Evolutionary conservation across 257 asterid genomes (phyloP).

Genomic region (Thymus quinquecostatus): DNA sequence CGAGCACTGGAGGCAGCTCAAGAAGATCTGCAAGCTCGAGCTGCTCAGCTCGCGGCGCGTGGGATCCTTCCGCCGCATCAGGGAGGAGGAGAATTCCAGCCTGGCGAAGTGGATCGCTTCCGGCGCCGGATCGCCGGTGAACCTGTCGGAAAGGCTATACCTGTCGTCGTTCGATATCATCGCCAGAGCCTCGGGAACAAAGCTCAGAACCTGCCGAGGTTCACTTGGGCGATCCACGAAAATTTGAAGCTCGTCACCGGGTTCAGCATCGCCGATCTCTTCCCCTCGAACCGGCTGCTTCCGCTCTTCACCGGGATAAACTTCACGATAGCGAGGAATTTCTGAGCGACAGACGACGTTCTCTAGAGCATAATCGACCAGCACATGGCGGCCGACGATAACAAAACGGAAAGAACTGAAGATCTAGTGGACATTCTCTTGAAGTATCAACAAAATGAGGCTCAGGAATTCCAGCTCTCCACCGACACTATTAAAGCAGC

Average conservation of each 20-base stretch:
- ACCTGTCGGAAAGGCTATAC: neutral
- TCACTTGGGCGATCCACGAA: neutral
- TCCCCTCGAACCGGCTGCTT: neutral
- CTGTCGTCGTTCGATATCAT: neutral
- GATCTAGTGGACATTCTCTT: neutral
- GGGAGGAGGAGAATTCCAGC: neutral
- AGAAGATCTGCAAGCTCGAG: constrained; percentile 7
- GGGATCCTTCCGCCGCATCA: neutral
- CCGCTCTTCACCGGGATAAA: neutral
- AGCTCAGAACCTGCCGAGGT: neutral
- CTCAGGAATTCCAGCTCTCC: too few species aligned
- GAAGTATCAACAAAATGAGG: neutral
- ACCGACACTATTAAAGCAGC: too few species aligned
- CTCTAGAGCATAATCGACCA: neutral
- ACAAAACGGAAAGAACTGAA: neutral
- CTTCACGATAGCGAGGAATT: neutral
- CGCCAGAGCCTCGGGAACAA: neutral
- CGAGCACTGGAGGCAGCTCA: neutral
- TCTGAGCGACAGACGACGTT: neutral
- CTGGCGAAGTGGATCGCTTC: constrained; percentile 6
- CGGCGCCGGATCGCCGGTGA: neutral
- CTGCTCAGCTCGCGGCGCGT: neutral
- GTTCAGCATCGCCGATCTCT: neutral
- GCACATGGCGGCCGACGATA: neutral
- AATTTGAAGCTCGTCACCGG: neutral